These are phyloP conservation scores for Pulveroboletus sp. DNA, from an alignment of 768 basidiomycete species.

Conservation along the genomic window DNA sequence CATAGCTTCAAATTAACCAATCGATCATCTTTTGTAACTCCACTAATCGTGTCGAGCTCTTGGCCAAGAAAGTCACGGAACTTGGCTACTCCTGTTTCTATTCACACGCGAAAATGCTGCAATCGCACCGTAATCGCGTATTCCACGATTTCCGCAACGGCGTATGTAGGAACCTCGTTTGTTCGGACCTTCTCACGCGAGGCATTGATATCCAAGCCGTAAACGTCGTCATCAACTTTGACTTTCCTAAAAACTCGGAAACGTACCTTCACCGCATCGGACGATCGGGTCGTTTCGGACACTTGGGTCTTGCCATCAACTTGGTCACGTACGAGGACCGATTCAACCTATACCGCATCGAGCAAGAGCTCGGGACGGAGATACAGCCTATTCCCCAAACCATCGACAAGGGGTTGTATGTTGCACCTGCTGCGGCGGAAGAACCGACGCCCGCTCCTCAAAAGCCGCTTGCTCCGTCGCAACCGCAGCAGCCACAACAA, in stretches of 20 bases:
- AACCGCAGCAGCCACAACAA: slow-evolving; percentile 32
- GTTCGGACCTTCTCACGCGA: slow-evolving; percentile 94
- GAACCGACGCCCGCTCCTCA: slow-evolving; percentile 49
- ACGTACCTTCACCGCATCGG: slow-evolving; percentile 99
- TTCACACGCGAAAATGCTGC: slow-evolving; percentile 99
- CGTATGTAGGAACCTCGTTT: slow-evolving; percentile 97
- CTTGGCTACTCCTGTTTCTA: slow-evolving; percentile 99
- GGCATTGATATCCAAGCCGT: slow-evolving; percentile 99
- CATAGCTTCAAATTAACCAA: slow-evolving; percentile 98
- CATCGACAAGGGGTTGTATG: slow-evolving; percentile 92
- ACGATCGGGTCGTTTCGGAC: slow-evolving; percentile 95
- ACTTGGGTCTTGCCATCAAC: slow-evolving; percentile 95
- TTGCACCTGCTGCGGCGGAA: slow-evolving; percentile 62
- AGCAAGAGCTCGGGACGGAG: slow-evolving; percentile 97
- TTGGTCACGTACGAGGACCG: slow-evolving; percentile 97
- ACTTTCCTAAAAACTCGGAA: slow-evolving; percentile 98
- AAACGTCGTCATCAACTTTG: slow-evolving; percentile 99
- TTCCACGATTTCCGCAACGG: slow-evolving; percentile 99
- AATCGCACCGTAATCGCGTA: slow-evolving; percentile 97
- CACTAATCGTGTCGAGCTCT: slow-evolving; percentile 97
- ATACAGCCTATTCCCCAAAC: slow-evolving; percentile 91
- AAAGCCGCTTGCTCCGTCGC: slow-evolving; percentile 33
- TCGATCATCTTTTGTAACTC: slow-evolving; percentile 99
- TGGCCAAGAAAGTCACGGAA: slow-evolving; percentile 99
- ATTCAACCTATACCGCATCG: slow-evolving; percentile 96